These are phyloP conservation scores for Debaryomyces tyrocola DNA, from an alignment of 805 yeast species.

Conservation along the genomic window DNA sequence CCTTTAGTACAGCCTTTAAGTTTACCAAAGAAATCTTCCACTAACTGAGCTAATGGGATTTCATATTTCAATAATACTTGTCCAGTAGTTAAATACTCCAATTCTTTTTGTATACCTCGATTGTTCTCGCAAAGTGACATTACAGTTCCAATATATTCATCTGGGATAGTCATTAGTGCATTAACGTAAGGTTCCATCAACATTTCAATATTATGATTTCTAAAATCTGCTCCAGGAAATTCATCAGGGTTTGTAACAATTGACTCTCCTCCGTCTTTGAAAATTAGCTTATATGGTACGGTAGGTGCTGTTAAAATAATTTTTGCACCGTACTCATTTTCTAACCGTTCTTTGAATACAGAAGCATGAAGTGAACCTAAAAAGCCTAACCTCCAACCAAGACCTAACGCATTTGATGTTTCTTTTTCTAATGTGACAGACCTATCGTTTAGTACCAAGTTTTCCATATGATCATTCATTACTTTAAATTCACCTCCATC, in stretches of 20 bases:
- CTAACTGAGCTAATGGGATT: slow-evolving; percentile 84
- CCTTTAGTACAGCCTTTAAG: slow-evolving; percentile 88
- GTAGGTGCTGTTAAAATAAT: slow-evolving; percentile 93
- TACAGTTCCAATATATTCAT: slow-evolving; percentile 83
- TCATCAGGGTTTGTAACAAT: slow-evolving; percentile 89
- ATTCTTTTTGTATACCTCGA: slow-evolving; percentile 79
- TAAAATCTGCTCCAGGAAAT: slow-evolving; percentile 65
- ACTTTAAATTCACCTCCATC: slow-evolving; percentile 88
- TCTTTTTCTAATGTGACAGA: slow-evolving; percentile 88
- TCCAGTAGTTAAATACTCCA: slow-evolving; percentile 73
- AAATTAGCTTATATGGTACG: slow-evolving; percentile 83
- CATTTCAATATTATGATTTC: slow-evolving; percentile 47
- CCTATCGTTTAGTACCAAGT: slow-evolving; percentile 86
- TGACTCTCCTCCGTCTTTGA: slow-evolving; percentile 60
- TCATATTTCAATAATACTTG: slow-evolving; percentile 80
- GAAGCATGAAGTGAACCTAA: slow-evolving; percentile 94
- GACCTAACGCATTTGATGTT: slow-evolving; percentile 91
- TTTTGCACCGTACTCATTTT: slow-evolving; percentile 91
- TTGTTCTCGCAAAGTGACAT: slow-evolving; percentile 82
- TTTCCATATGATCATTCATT: slow-evolving; percentile 86
- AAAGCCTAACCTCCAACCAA: slow-evolving; percentile 97
- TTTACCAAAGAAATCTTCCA: slow-evolving; percentile 94
- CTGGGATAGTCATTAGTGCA: slow-evolving; percentile 87
- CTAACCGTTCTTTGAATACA: slow-evolving; percentile 87
- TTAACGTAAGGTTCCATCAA: slow-evolving; percentile 85